Conservation (phyloP, 106 monocot species). For the Dioscorea dumetorum region DNA sequence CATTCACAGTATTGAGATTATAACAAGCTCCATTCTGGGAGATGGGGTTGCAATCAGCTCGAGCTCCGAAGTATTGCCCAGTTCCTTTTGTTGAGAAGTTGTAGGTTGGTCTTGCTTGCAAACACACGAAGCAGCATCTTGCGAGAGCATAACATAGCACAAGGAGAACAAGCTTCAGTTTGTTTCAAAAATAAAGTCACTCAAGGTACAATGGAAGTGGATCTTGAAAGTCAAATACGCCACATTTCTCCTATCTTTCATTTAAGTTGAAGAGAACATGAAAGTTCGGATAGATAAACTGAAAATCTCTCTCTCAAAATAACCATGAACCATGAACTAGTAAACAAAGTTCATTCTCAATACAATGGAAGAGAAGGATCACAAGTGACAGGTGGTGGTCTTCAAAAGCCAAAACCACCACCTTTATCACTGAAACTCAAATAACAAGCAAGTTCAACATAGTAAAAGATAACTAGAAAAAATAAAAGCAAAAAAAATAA, state of each 20-base stretch:
- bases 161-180: too few relatives aligned
- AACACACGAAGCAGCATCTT: slow-evolving; percentile 61
- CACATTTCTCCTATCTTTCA: background rate
- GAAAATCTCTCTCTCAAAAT: background rate
- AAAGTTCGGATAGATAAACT: background rate
- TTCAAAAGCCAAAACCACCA: background rate
- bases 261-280: background rate
- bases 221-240: too few relatives aligned
- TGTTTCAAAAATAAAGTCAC: background rate
- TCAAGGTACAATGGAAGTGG: background rate
- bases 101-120: slow-evolving; percentile 27
- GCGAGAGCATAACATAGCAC: background rate
- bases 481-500: too few relatives aligned
- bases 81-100: slow-evolving; percentile 31
- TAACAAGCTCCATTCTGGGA: slow-evolving; percentile 49
- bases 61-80: slow-evolving; percentile 70
- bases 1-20: slow-evolving; percentile 40
- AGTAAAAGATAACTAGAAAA: background rate
- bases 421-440: background rate
- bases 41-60: slow-evolving; percentile 57
- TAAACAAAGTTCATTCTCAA: too few relatives aligned
- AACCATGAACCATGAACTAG: background rate
- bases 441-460: background rate
- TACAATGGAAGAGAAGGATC: too few relatives aligned
- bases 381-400: background rate